Evolutionary conservation across 106 monocot genomes (phyloP).

Genomic region (Allium sativum): DNA sequence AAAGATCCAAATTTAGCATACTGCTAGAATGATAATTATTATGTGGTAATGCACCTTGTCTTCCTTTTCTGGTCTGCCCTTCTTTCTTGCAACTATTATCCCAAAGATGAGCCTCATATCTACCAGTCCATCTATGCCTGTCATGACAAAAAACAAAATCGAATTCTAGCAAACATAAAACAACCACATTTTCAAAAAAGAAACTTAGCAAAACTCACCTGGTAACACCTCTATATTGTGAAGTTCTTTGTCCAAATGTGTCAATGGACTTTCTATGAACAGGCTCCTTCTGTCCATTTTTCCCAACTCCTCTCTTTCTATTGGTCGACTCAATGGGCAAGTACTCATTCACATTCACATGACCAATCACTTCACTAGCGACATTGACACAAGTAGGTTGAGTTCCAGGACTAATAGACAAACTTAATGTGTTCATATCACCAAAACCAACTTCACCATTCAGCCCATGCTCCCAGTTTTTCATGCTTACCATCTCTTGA

Average conservation of each 20-base stretch:
- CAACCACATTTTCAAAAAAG: not conserved
- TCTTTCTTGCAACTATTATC: constrained; percentile 90
- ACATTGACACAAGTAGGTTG: constrained; percentile 70
- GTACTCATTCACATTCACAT: constrained; percentile 17
- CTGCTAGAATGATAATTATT: not conserved
- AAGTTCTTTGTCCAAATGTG: constrained; percentile 80
- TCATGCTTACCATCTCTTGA: constrained; percentile 31
- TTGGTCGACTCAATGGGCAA: constrained; percentile 30
- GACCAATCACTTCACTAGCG: constrained; percentile 37
- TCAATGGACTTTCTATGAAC: constrained; percentile 82
- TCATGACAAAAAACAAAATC: not conserved
- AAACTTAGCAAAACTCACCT: constrained; percentile 22
- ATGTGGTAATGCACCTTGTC: constrained; percentile 36
- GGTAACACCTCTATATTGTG: constrained; percentile 82
- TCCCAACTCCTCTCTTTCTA: constrained; percentile 47
- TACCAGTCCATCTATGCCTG: constrained; percentile 88
- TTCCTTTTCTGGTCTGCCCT: constrained; percentile 82
- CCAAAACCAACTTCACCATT: constrained; percentile 44
- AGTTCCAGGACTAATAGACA: constrained; percentile 89
- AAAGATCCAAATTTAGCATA: not conserved
- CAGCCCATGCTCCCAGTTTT: constrained; percentile 31
- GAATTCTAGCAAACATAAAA: not conserved
- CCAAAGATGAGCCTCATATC: constrained; percentile 87
- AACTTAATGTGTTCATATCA: constrained; percentile 61
- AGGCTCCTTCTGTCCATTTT: constrained; percentile 62